phyloP scores from a whole-genome alignment of 139 green algal genomes.

The Coelastrella sp. region DNA sequence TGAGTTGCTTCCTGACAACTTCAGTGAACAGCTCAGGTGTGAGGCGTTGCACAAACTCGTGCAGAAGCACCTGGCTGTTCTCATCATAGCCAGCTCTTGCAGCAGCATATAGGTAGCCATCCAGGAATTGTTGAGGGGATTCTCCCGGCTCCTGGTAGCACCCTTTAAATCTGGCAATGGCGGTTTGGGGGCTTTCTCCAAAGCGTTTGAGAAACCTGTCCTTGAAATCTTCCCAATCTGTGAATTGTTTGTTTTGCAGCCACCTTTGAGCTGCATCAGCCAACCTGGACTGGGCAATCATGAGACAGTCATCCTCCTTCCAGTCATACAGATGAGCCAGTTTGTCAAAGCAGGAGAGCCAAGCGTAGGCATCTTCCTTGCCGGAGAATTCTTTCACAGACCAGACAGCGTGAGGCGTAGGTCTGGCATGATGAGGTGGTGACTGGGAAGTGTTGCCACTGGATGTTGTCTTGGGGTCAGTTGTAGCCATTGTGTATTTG shows the following conservation, averaged over 20 bases:
- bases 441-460: no score
- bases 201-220: neutral
- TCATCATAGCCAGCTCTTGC: neutral
- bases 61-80: no score
- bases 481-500: no score
- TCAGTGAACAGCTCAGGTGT: no score
- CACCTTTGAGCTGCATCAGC: neutral
- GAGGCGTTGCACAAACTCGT: no score
- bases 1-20: no score
- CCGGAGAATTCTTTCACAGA: no score
- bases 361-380: no score
- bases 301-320: neutral
- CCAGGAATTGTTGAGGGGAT: neutral
- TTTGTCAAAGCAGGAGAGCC: no score
- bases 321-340: neutral
- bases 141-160: neutral
- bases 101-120: neutral
- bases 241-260: neutral
- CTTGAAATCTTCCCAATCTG: neutral
- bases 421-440: no score
- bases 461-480: no score
- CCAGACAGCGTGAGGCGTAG: no score
- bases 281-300: neutral
- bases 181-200: neutral
- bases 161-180: neutral